Evolutionary conservation across 345 rosid species (phyloP).

Genomic region (Gossypium australe): DNA sequence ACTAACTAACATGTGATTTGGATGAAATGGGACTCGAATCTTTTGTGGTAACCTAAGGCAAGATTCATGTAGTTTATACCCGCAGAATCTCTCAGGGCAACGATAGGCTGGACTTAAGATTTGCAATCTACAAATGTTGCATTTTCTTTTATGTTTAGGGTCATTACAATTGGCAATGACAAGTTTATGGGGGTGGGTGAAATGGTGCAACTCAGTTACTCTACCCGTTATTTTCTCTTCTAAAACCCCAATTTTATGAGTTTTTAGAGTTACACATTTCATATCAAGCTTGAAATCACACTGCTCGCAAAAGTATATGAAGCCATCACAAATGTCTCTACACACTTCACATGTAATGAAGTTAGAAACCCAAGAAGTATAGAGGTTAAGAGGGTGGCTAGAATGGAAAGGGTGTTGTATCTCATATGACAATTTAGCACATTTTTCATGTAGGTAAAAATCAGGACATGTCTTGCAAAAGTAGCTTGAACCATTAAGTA

Average conservation of each 20-base stretch:
- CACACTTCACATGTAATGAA: neutral
- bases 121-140: too few species aligned
- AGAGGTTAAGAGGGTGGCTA: neutral
- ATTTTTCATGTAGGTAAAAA: too few species aligned
- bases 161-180: too few species aligned
- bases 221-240: neutral
- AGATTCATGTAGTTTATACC: neutral
- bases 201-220: too few species aligned
- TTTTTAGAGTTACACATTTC: too few species aligned
- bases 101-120: too few species aligned
- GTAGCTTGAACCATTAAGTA: neutral
- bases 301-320: neutral
- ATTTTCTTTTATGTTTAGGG: too few species aligned
- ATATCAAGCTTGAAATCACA: too few species aligned
- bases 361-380: fast-evolving
- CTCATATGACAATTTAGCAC: neutral
- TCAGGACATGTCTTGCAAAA: neutral
- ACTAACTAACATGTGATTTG: neutral
- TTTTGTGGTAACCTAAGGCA: neutral
- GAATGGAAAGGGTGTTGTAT: neutral
- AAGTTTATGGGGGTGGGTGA: too few species aligned
- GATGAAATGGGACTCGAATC: neutral
- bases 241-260: too few species aligned
- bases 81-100: neutral
- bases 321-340: neutral